These are phyloP conservation scores for Aspergillus intermedius DNA, from an alignment of 2,329 filamentous ascomycete species.

Conservation along the genomic window DNA sequence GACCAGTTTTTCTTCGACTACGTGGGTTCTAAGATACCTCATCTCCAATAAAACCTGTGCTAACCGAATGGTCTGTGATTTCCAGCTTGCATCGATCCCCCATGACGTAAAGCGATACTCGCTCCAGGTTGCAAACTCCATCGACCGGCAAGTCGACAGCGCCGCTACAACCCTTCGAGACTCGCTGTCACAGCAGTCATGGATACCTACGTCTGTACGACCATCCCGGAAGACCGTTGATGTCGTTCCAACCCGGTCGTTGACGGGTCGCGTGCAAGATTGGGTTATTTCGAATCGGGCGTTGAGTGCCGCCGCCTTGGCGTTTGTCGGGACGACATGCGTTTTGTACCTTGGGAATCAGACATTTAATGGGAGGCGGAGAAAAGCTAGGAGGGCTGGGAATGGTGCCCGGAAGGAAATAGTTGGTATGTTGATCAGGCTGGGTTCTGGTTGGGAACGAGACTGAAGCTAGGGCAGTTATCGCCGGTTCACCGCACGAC, in stretches of 20 bases:
- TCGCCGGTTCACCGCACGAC: slow-evolving; percentile 81
- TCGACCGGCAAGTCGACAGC: slow-evolving; percentile 74
- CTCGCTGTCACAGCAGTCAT: slow-evolving; percentile 58
- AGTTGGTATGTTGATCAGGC: slow-evolving; percentile 41
- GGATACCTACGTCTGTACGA: slow-evolving; percentile 65
- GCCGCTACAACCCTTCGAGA: slow-evolving; percentile 67
- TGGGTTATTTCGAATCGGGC: slow-evolving; percentile 71
- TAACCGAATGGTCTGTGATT: slow-evolving; percentile 8
- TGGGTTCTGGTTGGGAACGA: slow-evolving; percentile 6
- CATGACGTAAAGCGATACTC: slow-evolving; percentile 66
- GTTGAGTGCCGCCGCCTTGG: slow-evolving; percentile 62
- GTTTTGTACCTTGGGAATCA: slow-evolving; percentile 57
- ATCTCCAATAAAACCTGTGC: not conserved
- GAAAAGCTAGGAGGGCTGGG: slow-evolving; percentile 68
- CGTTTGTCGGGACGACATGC: slow-evolving; percentile 61
- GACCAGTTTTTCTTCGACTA: slow-evolving; percentile 72
- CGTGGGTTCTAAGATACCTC: slow-evolving; percentile 46
- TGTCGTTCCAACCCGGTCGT: slow-evolving; percentile 24
- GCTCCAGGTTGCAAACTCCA: slow-evolving; percentile 65
- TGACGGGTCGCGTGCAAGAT: slow-evolving; percentile 54
- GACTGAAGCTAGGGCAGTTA: slow-evolving; percentile 47
- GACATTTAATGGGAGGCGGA: slow-evolving; percentile 52
- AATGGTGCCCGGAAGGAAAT: slow-evolving; percentile 87
- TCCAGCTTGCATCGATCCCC: slow-evolving; percentile 51
- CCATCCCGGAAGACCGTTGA: slow-evolving; percentile 37